Base-by-base conservation (phyloP, 2,329 filamentous ascomycete genomes). In the Setomelanomma holmii region DNA sequence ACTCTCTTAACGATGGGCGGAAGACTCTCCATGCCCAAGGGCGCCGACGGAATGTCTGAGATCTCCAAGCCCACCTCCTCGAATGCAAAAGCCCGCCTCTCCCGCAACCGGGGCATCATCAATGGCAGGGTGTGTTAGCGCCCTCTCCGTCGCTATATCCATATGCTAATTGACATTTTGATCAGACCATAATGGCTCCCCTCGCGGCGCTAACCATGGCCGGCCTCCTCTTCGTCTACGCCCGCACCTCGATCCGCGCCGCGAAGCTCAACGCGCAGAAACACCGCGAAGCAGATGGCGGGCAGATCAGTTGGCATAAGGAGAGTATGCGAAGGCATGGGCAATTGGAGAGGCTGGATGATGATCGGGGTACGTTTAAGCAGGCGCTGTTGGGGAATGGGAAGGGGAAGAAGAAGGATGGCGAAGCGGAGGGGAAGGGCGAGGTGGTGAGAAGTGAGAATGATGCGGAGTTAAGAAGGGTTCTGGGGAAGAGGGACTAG, bases 191-290 rank as follows among this genome's bases (percentile, higher is more conserved):
- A 33, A 80, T 83, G 53, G 84, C 84, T 2, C 85, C 85, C 4
- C 76, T 85, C n/a, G 84, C 84, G n/a, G 84, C 84, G 21, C 78
- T 86, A 57, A 82, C 82, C 12, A 86, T 87, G 84, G 85, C 84
- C 14, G 72, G 81, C 42, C 67, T 87, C 19, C 79, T 86, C 24
- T 84, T 83, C 70, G 74, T 82, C 27, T 90, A 90, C 73, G 79
- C 86, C 22, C 77, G 87, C 44, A 87, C 82, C 7, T 86, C 84
- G 20, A 89, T 90, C 56, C 79, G 82, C 54, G 83, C 86, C 20
- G 88, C 88, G 2, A 88, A 88, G 61, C 78, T 82, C 40, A 88
- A 89, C 58, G 86, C 86, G 0, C 80, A 85, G 60, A 76, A 78
- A 55, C 82, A 85, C 46, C 76, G 85, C 41, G 81, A 85, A 60